These are phyloP conservation scores for Cyclostephanos tholiformis DNA, from an alignment of 108 stramenopile species.

Conservation along the genomic window DNA sequence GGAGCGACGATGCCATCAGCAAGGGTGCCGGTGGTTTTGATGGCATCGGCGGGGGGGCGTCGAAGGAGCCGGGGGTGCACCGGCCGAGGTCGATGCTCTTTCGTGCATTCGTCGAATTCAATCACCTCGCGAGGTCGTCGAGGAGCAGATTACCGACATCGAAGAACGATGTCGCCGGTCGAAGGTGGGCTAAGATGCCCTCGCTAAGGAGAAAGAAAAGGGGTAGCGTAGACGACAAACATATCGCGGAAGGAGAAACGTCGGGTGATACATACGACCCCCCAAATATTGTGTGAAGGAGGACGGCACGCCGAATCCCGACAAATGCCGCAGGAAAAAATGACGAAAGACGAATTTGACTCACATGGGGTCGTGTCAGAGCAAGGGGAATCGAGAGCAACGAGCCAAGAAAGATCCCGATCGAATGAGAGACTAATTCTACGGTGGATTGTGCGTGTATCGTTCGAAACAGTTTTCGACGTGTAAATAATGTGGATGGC, in stretches of 20 bases:
- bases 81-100: constrained; percentile 41
- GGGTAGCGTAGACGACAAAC: neutral
- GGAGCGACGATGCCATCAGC: neutral
- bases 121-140: constrained; percentile 11
- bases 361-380: no score
- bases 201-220: constrained; percentile 24
- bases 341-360: no score
- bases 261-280: constrained; percentile 4
- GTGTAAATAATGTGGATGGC: no score
- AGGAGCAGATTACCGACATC: neutral
- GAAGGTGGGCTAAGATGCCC: constrained; percentile 7
- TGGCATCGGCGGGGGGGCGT: constrained; percentile 1
- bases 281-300: constrained; percentile 10
- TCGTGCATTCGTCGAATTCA: constrained; percentile 12
- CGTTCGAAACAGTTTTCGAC: no score
- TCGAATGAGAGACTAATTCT: no score
- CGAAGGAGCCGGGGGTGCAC: neutral
- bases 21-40: neutral
- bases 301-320: no score
- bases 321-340: no score
- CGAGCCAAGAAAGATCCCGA: no score
- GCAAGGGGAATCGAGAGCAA: no score
- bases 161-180: neutral
- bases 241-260: neutral
- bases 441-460: no score